A percentile compares a stretch with the other conserved stretches of the same genome.
Conservation (phyloP, 805 yeast genomes). For the Sugiyamaella mastotermitis region DNA sequence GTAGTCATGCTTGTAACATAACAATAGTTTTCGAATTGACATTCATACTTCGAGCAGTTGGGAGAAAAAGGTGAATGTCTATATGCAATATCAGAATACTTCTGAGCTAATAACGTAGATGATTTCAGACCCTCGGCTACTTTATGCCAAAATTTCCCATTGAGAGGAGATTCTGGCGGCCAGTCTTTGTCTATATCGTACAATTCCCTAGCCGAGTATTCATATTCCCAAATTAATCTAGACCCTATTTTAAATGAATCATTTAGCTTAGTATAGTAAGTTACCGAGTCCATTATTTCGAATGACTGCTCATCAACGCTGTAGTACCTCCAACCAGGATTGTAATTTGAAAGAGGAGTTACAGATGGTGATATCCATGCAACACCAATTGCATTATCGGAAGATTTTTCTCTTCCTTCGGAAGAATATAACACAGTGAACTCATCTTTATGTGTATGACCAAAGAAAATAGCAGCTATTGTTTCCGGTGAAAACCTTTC, state of each 20-base stretch:
- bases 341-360: slow-evolving; percentile 52
- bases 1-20: slow-evolving; percentile 29
- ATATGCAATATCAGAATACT: slow-evolving; percentile 42
- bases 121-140: slow-evolving; percentile 43
- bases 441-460: slow-evolving; percentile 68
- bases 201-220: slow-evolving; percentile 57
- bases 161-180: slow-evolving; percentile 53
- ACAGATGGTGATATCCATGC: slow-evolving; percentile 65
- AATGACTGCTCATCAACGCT: slow-evolving; percentile 58
- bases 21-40: slow-evolving; percentile 39
- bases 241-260: slow-evolving; percentile 36
- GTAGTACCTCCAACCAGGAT: slow-evolving; percentile 71
- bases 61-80: slow-evolving; percentile 53
- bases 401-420: slow-evolving; percentile 35
- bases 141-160: slow-evolving; percentile 60
- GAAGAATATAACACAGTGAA: slow-evolving; percentile 52
- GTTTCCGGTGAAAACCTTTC: slow-evolving; percentile 65
- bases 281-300: slow-evolving; percentile 50
- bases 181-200: slow-evolving; percentile 30
- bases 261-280: slow-evolving; percentile 55
- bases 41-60: slow-evolving; percentile 35
- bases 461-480: slow-evolving; percentile 63
- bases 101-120: slow-evolving; percentile 42
- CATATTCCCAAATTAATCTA: slow-evolving; percentile 53
- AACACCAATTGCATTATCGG: slow-evolving; percentile 44